A percentile compares a stretch with the other conserved stretches of the same genome.
These are phyloP conservation scores for Ogataea kodamae DNA, from an alignment of 805 yeast species.

Conservation along the genomic window DNA sequence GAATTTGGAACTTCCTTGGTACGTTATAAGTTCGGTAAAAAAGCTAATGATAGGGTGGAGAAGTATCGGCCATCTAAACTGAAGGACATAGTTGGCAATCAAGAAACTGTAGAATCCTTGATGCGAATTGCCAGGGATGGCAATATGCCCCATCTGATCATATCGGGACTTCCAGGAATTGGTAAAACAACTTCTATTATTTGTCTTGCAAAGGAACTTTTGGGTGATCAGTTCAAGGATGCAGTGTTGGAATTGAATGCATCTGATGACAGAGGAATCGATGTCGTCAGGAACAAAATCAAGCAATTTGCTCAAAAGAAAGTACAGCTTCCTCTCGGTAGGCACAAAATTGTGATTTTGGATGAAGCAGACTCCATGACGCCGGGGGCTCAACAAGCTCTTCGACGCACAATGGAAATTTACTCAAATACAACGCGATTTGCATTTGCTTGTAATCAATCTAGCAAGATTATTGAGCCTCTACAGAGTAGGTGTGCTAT, in stretches of 20 bases:
- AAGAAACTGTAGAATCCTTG: conserved; percentile 81
- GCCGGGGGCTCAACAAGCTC: conserved; percentile 93
- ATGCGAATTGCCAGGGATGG: conserved; percentile 87
- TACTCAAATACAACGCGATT: conserved; percentile 94
- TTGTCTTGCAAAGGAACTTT: conserved; percentile 79
- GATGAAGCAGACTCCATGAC: conserved; percentile 98
- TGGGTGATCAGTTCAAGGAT: conserved; percentile 62
- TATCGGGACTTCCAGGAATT: conserved; percentile 95
- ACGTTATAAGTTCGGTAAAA: conserved; percentile 14
- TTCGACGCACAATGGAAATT: conserved; percentile 92
- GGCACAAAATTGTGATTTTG: conserved; percentile 87
- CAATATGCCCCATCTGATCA: conserved; percentile 94
- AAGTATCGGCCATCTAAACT: conserved; percentile 82
- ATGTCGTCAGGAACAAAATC: conserved; percentile 89
- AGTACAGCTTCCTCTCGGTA: conserved; percentile 79
- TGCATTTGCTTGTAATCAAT: conserved; percentile 97
- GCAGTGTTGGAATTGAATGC: conserved; percentile 95
- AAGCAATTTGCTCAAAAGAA: conserved; percentile 96
- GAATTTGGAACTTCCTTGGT: conserved; percentile 34
- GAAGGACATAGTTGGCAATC: conserved; percentile 89
- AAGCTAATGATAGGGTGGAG: conserved; percentile 62
- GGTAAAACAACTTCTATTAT: conserved; percentile 95
- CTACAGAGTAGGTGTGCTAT: conserved; percentile 96
- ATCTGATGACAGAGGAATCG: conserved; percentile 96
- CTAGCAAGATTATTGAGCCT: conserved; percentile 93